Evolutionary conservation across 1,139 yeast species (phyloP).

Genomic region (Debaryomyces sp.): DNA sequence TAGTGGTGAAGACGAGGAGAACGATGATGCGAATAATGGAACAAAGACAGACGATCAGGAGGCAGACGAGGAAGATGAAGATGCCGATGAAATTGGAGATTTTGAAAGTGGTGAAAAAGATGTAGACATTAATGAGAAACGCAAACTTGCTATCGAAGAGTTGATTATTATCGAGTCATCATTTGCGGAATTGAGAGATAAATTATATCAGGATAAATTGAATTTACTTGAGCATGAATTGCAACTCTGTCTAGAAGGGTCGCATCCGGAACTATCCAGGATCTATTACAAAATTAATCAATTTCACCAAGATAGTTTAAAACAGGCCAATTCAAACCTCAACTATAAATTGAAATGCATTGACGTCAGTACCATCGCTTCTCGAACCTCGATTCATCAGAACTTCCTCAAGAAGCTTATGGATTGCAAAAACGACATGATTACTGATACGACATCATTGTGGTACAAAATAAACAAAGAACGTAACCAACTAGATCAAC

Average conservation of each 20-base stretch:
- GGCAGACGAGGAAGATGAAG: slow-evolving; percentile 19
- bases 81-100: slow-evolving; percentile 23
- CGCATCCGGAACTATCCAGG: slow-evolving; percentile 81
- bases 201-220: slow-evolving; percentile 73
- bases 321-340: slow-evolving; percentile 67
- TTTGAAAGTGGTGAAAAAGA: slow-evolving; percentile 37
- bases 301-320: slow-evolving; percentile 68
- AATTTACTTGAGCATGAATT: slow-evolving; percentile 77
- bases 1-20: slow-evolving; percentile 11
- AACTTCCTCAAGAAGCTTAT: slow-evolving; percentile 71
- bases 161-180: slow-evolving; percentile 79
- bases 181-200: slow-evolving; percentile 84
- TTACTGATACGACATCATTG: slow-evolving; percentile 74
- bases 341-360: slow-evolving; percentile 77
- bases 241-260: slow-evolving; percentile 83
- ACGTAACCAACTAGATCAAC: slow-evolving; percentile 78
- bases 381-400: slow-evolving; percentile 81
- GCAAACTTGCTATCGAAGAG: slow-evolving; percentile 66
- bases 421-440: slow-evolving; percentile 67
- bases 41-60: slow-evolving; percentile 20
- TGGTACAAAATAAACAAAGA: slow-evolving; percentile 96
- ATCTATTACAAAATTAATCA: slow-evolving; percentile 72
- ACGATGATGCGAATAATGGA: slow-evolving; percentile 17
- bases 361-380: slow-evolving; percentile 77
- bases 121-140: slow-evolving; percentile 48